These are phyloP conservation scores for Podaxis rugospora DNA, from an alignment of 768 basidiomycete species.

Conservation along the genomic window DNA sequence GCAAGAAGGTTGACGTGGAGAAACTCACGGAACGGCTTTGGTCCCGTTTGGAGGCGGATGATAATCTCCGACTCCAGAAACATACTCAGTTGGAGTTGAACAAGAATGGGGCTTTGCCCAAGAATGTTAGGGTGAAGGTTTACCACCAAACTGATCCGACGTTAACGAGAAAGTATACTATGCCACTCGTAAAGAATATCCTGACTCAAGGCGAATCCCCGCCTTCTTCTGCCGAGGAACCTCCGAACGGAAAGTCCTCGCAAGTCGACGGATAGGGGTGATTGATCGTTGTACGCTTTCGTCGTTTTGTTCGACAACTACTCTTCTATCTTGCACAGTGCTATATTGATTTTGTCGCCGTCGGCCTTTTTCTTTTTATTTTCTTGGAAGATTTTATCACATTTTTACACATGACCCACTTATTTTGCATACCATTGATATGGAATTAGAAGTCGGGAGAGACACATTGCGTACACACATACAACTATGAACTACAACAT, in stretches of 20 bases:
- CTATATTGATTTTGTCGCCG: too few relatives aligned
- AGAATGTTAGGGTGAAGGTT: slow-evolving; percentile 36
- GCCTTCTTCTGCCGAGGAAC: background rate
- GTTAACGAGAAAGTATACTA: slow-evolving; percentile 62
- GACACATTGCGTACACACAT: background rate
- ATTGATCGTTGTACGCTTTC: too few relatives aligned
- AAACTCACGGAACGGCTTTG: slow-evolving; percentile 47
- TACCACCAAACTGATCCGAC: slow-evolving; percentile 65
- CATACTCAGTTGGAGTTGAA: slow-evolving; percentile 35
- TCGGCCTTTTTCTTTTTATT: background rate
- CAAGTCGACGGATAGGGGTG: background rate
- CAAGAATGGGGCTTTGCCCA: slow-evolving; percentile 22
- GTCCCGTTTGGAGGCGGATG: slow-evolving; percentile 52
- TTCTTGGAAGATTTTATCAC: background rate
- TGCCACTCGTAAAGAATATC: slow-evolving; percentile 60
- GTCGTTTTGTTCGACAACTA: too few relatives aligned
- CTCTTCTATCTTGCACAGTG: too few relatives aligned
- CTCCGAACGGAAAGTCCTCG: background rate
- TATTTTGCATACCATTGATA: background rate
- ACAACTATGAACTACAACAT: background rate
- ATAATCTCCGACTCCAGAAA: slow-evolving; percentile 49
- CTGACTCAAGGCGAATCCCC: slow-evolving; percentile 34
- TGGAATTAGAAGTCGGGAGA: background rate
- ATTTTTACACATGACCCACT: background rate
- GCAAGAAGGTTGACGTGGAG: slow-evolving; percentile 25